Conservation (phyloP, 2,329 filamentous ascomycete genomes). For the Fusarium falciforme region DNA sequence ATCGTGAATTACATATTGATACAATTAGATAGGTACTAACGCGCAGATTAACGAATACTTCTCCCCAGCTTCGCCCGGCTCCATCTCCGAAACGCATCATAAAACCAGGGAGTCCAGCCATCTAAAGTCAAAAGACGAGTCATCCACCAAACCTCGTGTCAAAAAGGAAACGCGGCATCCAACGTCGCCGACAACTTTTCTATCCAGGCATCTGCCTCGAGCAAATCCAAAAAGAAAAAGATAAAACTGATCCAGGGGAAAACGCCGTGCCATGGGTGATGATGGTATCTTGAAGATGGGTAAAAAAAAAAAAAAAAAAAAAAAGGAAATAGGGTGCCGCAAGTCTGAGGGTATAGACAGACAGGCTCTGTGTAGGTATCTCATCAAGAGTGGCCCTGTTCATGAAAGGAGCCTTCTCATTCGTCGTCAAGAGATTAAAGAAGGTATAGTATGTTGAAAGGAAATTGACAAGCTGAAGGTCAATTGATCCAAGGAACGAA, state of each 20-base stretch:
- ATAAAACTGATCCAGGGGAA: neutral
- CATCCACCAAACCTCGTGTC: neutral
- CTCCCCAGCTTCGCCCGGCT: constrained; percentile 13
- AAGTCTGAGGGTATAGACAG: constrained; percentile 30
- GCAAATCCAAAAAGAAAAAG: neutral
- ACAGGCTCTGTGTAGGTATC: constrained; percentile 32
- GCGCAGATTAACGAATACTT: constrained; percentile 22
- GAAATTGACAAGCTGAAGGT: constrained; percentile 13
- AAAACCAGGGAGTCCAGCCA: neutral
- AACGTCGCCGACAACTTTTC: constrained; percentile 25
- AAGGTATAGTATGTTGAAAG: constrained; percentile 23
- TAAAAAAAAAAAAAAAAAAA: constrained; percentile 22
- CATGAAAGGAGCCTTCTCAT: constrained; percentile 40
- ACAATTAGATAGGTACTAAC: constrained; percentile 14
- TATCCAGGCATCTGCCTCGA: constrained; percentile 13
- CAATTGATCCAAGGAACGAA: constrained; percentile 21
- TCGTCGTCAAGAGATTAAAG: constrained; percentile 43
- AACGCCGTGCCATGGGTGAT: constrained; percentile 46
- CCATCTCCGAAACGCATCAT: constrained; percentile 20
- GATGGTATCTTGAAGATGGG: constrained; percentile 43
- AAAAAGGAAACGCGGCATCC: constrained; percentile 5
- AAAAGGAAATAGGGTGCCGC: constrained; percentile 7
- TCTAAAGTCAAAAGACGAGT: neutral
- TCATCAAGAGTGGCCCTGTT: constrained; percentile 40
- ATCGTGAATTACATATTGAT: constrained; percentile 29